Evolutionary conservation across 2,329 filamentous ascomycete genomes (phyloP), one percentile per base, ranked within the genome.

Genomic region (Xylaria polymorpha): DNA sequence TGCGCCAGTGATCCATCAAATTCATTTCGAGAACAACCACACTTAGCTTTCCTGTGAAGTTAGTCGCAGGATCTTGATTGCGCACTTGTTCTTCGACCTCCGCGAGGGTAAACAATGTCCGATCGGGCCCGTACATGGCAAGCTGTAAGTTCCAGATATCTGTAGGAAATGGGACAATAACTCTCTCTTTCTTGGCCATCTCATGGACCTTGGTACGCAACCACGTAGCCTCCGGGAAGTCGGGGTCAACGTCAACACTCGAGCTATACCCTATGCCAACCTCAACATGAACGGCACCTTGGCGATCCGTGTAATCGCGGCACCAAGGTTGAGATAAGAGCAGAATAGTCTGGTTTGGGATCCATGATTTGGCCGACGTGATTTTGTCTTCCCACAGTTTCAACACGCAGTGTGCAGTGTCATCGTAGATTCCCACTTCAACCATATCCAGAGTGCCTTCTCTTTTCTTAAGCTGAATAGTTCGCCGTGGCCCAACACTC

Each of bases 211-310:
- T 85, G 10, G 79, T 79, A 51, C 84, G 83, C 29, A 90, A 80
- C 83, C 87, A 88, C 20, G 81, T 76, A 1, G 85, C 85, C 68
- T 90, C 88, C 0, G 79, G 77, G 41, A 87, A 84, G 1, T 80
- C 74, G 0, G 88, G 88, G 70, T 90, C 83, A 35, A 90, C 80
- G 66, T 90, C 85, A 12, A 90, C 70, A 70, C 87, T 85, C 18
- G 83, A 84, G 39, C 77, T 80, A 72, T 81, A 80, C 22, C 78
- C 79, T 8, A 81, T 74, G 20, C 74, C 74, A 12, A 81, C 57
- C 44, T 78, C 75, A 6, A 69, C 37, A 15, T 48, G 43, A 41
- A 44, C n/a, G 25, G 12, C 44, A 12, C 41, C 43, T 57, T 56
- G 35, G 14, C 39, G 51, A 53, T 37, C 53, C 8, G 51, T 41